Base-by-base conservation (phyloP, 2,329 filamentous ascomycete genomes). In the Sporothrix schenckii region DNA sequence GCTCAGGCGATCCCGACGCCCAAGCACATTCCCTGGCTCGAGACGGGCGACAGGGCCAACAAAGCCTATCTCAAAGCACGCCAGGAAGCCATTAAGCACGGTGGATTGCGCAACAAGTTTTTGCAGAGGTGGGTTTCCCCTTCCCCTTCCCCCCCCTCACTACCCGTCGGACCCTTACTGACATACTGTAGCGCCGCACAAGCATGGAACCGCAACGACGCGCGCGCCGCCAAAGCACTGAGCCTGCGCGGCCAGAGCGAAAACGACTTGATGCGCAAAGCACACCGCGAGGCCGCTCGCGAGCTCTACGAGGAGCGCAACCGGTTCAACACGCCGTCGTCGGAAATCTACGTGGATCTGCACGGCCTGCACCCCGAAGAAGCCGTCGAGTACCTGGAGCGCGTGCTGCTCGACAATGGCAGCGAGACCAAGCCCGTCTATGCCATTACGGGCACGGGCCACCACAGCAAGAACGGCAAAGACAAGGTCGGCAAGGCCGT, bases 331-430 rank as follows among this genome's bases (percentile, higher is more conserved):
- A 49, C 65, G 30, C 2, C 58, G 13, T 6, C 72, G 78, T 80
- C 53, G 53, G 95, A 99, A 81, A 88, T 97, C 56, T 99, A 96
- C 80, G 91, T 98, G 69, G 95, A 99, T 80, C 84, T 99, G 44
- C 95, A 99, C 79, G 95, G 95, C n/a, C 87, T 99, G n/a, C 95
- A 98, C 77, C 93, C 95, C 0, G 94, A 98, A 77, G 95, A 99
- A 83, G 95, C 94, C 4, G 93, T 98, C 53, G 92, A 95, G 74
- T 98, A 98, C 76, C 87, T 99, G 4, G 93, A 95, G 79, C 90
- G 91, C 73, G 91, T 96, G 52, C 88, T 99, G 27, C 84, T 94
- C 72, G 92, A 96, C 77, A 95, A 97, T 77, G 87, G 85, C 74
- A 85, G 88, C 74, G 89, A 91, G 75, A 86, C 85, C 49, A 87